A percentile compares a stretch with the other conserved stretches of the same genome.
These are phyloP conservation scores for Glycine latifolia DNA, from an alignment of 306 rosid genomes.

Conservation along the genomic window DNA sequence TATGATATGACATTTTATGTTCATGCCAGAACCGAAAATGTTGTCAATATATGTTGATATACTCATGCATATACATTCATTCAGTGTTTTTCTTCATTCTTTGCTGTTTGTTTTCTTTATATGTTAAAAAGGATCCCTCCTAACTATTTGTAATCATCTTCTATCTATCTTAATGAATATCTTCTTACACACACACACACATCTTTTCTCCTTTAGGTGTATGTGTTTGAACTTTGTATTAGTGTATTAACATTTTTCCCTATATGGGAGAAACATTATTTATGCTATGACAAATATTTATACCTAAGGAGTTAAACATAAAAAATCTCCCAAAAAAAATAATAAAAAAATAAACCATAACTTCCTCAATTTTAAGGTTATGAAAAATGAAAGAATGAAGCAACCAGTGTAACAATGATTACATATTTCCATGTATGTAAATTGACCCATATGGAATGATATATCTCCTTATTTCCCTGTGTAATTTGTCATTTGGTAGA, in stretches of 20 bases:
- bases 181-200: not conserved
- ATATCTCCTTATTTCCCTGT: not conserved
- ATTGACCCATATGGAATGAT: not conserved
- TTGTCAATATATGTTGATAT: no score
- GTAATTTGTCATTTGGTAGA: not conserved
- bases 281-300: not conserved
- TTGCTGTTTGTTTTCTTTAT: no score
- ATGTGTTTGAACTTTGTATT: not conserved
- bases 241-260: not conserved
- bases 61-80: no score
- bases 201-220: not conserved
- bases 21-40: no score
- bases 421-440: not conserved
- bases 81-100: no score
- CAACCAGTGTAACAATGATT: not conserved
- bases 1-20: no score
- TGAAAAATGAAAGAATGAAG: not conserved
- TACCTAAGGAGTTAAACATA: not conserved
- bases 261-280: conserved; percentile 1
- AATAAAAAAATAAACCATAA: not conserved
- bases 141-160: not conserved
- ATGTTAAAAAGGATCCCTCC: no score
- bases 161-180: no score
- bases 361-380: not conserved
- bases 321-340: no score